Evolutionary conservation across 108 stramenopile genomes (phyloP), one percentile per base, ranked within the genome.

Genomic region (Thalassiosira profunda): DNA sequence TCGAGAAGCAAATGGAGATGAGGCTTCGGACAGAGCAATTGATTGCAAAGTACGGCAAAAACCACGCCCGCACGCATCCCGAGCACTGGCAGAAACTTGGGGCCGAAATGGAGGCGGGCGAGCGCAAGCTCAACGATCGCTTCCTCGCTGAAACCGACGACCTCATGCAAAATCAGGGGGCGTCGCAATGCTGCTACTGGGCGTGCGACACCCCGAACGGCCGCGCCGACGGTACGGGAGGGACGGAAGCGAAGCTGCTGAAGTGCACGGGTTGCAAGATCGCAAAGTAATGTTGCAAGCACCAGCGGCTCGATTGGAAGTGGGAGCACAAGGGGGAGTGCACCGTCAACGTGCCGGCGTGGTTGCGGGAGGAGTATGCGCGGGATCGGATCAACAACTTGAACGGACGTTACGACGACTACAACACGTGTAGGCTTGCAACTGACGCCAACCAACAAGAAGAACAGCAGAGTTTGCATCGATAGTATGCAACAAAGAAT

Each of bases 171-270:
- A 54, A 25, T 6, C 28, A 54, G 14, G 52, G 52, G 33, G 21
- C 23, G 23, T 54, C 52, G 7, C 52, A 54, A 54, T 54, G 52
- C 52, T 54, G 52, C 14, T 54, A 54, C 23, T 54, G 52, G 52
- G 52, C 52, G 4, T 54, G 52, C 24, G 14, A 20, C 8, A 54
- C 52, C 33, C 52, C 52, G 5, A 54, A 20, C 14, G 52, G 52
- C 14, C n/a, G 23, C 4, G 21, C 28, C 5, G 21, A 30, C 21
- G 12, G 33, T n/a, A n/a, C n/a, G n/a, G n/a, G n/a, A n/a, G n/a
- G n/a, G n/a, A n/a, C n/a, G n/a, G n/a, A n/a, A n/a, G n/a, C n/a
- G 14, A 15, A 15, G 10, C 23, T 54, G 5, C 52, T 54, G 5
- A 54, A 23, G 33, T 54, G 52, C 33, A 21, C 52, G 4, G 52